Evolutionary conservation across 2,329 filamentous ascomycete species (phyloP).

Genomic region (Mycosphaerella arachidis): DNA sequence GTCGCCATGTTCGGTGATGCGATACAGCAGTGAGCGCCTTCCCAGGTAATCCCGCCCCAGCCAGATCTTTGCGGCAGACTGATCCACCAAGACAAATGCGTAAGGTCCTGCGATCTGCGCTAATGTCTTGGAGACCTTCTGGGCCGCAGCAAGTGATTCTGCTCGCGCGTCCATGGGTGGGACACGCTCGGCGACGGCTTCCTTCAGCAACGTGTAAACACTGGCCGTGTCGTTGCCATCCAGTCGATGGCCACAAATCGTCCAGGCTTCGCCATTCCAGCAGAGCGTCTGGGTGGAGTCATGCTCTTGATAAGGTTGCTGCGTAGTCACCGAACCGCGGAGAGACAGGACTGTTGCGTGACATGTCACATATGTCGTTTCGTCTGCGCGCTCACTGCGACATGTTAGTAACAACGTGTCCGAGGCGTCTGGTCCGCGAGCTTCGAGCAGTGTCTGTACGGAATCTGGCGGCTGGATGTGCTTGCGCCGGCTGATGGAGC

Average conservation of each 20-base stretch:
- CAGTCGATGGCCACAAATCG: conserved; percentile 56
- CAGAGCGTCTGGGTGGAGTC: conserved; percentile 65
- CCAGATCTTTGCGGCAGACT: conserved; percentile 57
- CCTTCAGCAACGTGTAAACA: conserved; percentile 57
- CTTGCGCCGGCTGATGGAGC: conserved; percentile 25
- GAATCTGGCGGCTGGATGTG: conserved; percentile 20
- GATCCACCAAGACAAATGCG: conserved; percentile 81
- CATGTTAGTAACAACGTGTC: conserved; percentile 11
- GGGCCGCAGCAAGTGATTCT: not conserved
- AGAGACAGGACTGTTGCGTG: conserved; percentile 85
- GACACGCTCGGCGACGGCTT: not conserved
- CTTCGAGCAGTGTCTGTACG: conserved; percentile 22
- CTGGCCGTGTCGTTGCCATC: conserved; percentile 71
- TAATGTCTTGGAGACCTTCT: conserved; percentile 12
- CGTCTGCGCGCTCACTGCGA: conserved; percentile 2
- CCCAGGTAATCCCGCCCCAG: conserved; percentile 86
- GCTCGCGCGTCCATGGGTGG: conserved; percentile 1
- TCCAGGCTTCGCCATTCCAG: conserved; percentile 98
- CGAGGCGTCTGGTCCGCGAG: conserved; percentile 31
- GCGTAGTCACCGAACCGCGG: conserved; percentile 66
- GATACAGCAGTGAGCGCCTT: conserved; percentile 69
- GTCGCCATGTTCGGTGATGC: conserved; percentile 45
- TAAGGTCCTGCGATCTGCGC: conserved; percentile 62
- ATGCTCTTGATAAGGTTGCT: conserved; percentile 66
- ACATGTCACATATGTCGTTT: conserved; percentile 50